Evolutionary conservation across 2,329 filamentous ascomycete genomes (phyloP), one percentile per base, ranked within the genome.

Genomic region (Microsporum audouinii): DNA sequence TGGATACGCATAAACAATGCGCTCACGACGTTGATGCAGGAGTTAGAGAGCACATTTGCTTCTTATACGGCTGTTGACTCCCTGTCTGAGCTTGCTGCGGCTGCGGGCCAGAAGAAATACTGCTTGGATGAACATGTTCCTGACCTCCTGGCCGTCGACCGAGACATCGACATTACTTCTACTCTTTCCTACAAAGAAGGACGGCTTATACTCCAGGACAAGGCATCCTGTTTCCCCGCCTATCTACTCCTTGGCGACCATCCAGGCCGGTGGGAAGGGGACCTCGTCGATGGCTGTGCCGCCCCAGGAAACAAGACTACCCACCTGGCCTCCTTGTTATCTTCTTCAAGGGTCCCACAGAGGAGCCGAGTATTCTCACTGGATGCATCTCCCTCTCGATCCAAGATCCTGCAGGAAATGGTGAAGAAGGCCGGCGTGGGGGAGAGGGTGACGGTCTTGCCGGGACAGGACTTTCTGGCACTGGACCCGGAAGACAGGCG

Each of bases 261-360:
- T 61, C 83, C 87, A 65, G 49, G 59, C 31, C 12, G 47, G 0
- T 72, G 70, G 66, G 49, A 66, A 2, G 89, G 89, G 29, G 85
- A 94, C 68, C 78, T 95, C 6, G 83, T 97, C n/a, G 94, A 99
- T 73, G 89, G 89, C 0, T 97, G 92, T 71, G 89, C 94, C 0
- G 94, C 94, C 0, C 94, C 94, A 1, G 94, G 94, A 4, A 99
- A 99, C 73, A 99, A 99, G 76, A 97, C 94, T 0, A 97, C 92
- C 5, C 94, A 97, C 72, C 76, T 95, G 55, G 91, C 91, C 0
- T 88, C 90, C 1, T 83, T 96, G 3, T 69, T 94, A 1, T 62
- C 41, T 45, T 59, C 58, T 17, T 61, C 63, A 5, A 43, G 61
- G 8, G 63, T 71, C 69, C 23, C 72, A 67, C 34, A 65, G 62